Evolutionary conservation across 2,329 filamentous ascomycete species (phyloP).

Genomic region (Aspergillus bombycis): DNA sequence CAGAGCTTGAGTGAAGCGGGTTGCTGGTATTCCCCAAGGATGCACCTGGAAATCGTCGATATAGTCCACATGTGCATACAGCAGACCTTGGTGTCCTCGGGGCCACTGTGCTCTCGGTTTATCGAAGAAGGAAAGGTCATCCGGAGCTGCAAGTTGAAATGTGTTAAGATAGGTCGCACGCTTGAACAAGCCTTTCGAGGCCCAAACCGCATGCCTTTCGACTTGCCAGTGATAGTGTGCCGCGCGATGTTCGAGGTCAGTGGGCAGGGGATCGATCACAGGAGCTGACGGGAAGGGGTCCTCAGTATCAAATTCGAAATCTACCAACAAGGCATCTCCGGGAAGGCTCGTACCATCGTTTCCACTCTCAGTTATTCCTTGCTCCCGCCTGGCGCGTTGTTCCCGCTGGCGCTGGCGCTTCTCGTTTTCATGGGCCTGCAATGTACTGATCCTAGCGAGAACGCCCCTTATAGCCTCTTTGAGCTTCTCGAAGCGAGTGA

Average conservation of each 20-base stretch:
- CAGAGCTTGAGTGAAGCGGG: background rate
- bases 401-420: background rate
- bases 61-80: background rate
- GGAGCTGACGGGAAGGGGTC: background rate
- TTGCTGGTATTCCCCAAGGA: background rate
- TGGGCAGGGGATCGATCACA: background rate
- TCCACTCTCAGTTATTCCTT: background rate
- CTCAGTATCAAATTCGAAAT: background rate
- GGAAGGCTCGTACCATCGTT: background rate
- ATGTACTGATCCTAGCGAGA: background rate
- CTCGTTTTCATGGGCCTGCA: background rate
- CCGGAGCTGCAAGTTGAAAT: background rate
- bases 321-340: background rate
- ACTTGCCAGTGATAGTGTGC: background rate
- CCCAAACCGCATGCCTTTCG: background rate
- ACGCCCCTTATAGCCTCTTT: background rate
- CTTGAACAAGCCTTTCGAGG: background rate
- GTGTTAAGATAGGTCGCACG: background rate
- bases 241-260: background rate
- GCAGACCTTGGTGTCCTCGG: background rate
- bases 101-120: background rate
- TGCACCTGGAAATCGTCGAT: background rate
- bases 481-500: background rate
- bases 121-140: background rate
- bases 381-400: background rate